Base-by-base conservation (phyloP, 345 rosid genomes). In the Gossypium anomalum region DNA sequence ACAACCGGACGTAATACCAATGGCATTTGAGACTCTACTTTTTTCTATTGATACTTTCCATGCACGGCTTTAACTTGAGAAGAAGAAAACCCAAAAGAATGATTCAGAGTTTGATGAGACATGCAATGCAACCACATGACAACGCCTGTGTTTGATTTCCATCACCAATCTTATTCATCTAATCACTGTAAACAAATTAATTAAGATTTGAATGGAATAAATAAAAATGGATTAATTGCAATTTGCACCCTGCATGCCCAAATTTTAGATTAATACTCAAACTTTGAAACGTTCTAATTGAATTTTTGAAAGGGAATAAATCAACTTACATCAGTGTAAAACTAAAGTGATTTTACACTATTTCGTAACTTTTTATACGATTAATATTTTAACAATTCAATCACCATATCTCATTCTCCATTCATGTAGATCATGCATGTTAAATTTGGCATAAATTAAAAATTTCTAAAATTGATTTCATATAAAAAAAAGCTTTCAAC, bases 81-180 rank as follows among this genome's bases (percentile, higher is more conserved):
- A 57, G 62, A 29, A 59, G 63, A 3, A n/a, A 27, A 16, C 4
- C 70, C 0, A 23, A 11, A 57, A 56, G 1, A 48, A 14, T 0
- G 58, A 70, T 44, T 72, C 67, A 25, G 41, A 60, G 64, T 45
- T 34, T 73, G 68, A 73, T 45, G 76, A 73, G 76, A 73, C 67
- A 25, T 27, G 67, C 38, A 73, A 67, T 20, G 70, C 70, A 67
- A 45, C 49, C 49, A 15, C 2, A 41, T 64, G 69, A 48, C 22
- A 10, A 64, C 41, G 7, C 23, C 67, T 34, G 44, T 15, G 20
- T 15, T 62, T 63, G 48, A 63, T 38, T 38, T 17, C 67, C 47
- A 38, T 16, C 67, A 38, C 14, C 52, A 12, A 56, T 71, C 19
- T 19, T 2, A 62, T 2, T 16, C 19, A 9, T 53, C 9, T 16